Percentiles rank a stretch among this genome's conserved stretches.
phyloP scores from a whole-genome alignment of 2,329 filamentous ascomycete genomes.

The Diaporthe vexans region DNA sequence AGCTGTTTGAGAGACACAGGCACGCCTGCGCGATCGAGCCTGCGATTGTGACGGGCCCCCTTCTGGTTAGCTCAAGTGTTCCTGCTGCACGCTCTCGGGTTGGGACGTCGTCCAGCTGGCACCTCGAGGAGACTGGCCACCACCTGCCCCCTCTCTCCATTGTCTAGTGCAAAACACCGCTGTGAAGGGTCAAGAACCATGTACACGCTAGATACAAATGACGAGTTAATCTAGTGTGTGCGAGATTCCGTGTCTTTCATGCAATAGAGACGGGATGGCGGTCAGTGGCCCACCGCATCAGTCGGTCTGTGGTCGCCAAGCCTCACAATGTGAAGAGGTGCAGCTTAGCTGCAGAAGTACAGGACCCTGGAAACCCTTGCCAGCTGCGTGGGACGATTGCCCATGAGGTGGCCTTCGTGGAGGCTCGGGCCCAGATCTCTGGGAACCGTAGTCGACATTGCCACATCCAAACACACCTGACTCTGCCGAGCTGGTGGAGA shows the following conservation, averaged over 20 bases:
- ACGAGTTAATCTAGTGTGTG: conserved; percentile 30
- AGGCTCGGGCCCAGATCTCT: conserved; percentile 18
- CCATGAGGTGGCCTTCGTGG: conserved; percentile 9
- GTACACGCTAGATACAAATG: conserved; percentile 20
- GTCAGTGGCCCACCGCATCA: conserved; percentile 34
- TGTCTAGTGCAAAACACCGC: conserved; percentile 31
- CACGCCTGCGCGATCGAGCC: conserved; percentile 18
- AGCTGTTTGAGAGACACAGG: conserved; percentile 20
- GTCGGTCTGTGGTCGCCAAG: conserved; percentile 36
- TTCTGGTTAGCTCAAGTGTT: conserved; percentile 28
- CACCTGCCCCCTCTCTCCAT: conserved; percentile 10
- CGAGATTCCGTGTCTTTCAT: conserved; percentile 32
- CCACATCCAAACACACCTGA: conserved; percentile 24
- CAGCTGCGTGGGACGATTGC: conserved; percentile 30
- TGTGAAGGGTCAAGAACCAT: conserved; percentile 19
- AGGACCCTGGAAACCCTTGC: conserved; percentile 33
- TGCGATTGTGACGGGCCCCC: conserved; percentile 15
- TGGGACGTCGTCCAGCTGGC: conserved; percentile 37
- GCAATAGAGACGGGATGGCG: conserved; percentile 36
- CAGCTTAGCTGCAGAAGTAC: conserved; percentile 38
- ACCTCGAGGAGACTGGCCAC: conserved; percentile 12
- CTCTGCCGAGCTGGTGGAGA: background rate
- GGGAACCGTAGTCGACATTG: conserved; percentile 23
- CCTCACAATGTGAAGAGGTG: conserved; percentile 32
- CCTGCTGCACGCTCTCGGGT: conserved; percentile 38